Evolutionary conservation across 306 rosid species (phyloP), one percentile per base, ranked within the genome.

Genomic region (Gillenia trifoliata): DNA sequence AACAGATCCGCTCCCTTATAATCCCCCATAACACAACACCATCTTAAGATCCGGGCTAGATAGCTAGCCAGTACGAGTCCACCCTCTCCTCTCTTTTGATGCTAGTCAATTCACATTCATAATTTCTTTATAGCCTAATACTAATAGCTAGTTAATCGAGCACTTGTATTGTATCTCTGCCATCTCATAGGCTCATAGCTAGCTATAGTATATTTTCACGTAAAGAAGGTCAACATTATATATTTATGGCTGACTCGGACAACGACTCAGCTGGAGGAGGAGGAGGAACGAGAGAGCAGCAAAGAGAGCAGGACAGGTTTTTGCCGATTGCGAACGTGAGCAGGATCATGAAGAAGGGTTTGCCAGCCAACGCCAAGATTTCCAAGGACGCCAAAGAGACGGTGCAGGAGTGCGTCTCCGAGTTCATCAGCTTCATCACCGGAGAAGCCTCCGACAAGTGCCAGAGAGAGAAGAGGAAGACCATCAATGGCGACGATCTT

Each of bases 311-410:
- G 73, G 91, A 89, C 72, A 40, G 86, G 70, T 81, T 89, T 66
- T 54, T 89, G 52, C 93, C 89, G 72, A 89, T 89, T 19, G 91
- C 93, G 22, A 89, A 86, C 86, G 93, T 89, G 57, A 89, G 93
- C 79, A 66, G 91, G 56, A 89, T 86, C 59, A 89, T 89, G 93
- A 89, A 89, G 84, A 89, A 86, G 71, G 91, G 86, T 8, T 22
- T 86, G 75, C 89, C 93, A n/a, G 93, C 88, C 29, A 89, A 89
- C 86, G 88, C 85, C 8, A 89, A 87, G 86, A 85, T 89, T 71
- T 89, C 89, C 3, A 89, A 87, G 74, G 91, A 89, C 74, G 87
- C 91, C 4, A 89, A 87, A 43, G 90, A 89, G 79, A 87, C 88
- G 3, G 86, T 89, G 36, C 87, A 89, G 67, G 91, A 85, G 77